These are phyloP conservation scores for Lepraria neglecta DNA, from an alignment of 495 filamentous ascomycete genomes.

Conservation along the genomic window DNA sequence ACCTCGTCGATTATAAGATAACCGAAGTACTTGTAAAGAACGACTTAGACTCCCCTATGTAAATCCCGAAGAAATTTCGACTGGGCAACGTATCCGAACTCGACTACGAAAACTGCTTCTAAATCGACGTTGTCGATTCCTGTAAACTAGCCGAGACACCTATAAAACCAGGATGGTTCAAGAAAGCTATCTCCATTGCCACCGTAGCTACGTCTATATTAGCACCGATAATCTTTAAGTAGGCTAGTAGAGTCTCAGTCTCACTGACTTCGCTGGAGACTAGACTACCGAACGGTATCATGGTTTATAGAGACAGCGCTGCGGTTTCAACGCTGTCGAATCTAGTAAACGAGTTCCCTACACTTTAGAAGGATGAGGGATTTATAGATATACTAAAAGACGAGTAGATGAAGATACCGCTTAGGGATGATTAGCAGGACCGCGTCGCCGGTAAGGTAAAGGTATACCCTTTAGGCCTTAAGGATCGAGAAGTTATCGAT, in stretches of 20 bases:
- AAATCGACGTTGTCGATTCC: too few relatives aligned
- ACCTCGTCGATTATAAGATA: too few relatives aligned
- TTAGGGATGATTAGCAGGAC: neutral
- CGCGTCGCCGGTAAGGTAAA: neutral
- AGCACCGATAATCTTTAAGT: neutral
- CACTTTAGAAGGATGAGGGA: too few relatives aligned
- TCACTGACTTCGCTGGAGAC: neutral
- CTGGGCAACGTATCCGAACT: too few relatives aligned
- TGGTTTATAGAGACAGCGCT: neutral
- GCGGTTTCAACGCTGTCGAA: neutral
- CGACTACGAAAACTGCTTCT: too few relatives aligned
- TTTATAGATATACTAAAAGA: neutral
- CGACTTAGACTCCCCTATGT: too few relatives aligned
- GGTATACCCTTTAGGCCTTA: too few relatives aligned
- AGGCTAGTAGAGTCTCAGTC: neutral
- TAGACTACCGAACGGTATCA: neutral
- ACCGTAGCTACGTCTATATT: neutral
- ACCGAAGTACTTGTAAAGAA: too few relatives aligned
- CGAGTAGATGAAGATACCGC: neutral
- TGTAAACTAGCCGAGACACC: too few relatives aligned
- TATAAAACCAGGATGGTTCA: too few relatives aligned
- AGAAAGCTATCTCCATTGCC: neutral
- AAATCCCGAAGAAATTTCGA: too few relatives aligned
- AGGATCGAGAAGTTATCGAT: too few relatives aligned
- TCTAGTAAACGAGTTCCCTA: neutral